Percentiles rank a stretch among this genome's conserved stretches.
These are phyloP conservation scores for Discostella stelligeroides DNA, from an alignment of 108 stramenopile genomes.

Conservation along the genomic window DNA sequence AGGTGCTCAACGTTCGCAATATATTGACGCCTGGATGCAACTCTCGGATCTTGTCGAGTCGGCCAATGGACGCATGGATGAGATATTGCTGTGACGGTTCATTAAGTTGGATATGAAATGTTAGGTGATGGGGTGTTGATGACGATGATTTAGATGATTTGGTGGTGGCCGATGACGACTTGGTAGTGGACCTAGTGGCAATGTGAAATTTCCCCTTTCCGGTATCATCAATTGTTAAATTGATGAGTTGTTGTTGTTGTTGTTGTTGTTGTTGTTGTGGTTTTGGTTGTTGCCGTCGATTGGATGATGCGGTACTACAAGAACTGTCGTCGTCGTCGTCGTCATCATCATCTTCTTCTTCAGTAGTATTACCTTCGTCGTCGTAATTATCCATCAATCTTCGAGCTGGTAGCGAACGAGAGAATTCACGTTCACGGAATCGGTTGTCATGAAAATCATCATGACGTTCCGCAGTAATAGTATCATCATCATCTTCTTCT, in stretches of 20 bases:
- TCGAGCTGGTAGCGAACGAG: too few relatives aligned
- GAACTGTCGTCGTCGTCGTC: background rate
- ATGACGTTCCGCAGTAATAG: too few relatives aligned
- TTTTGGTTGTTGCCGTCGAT: background rate
- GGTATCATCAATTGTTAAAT: background rate
- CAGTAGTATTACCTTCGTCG: background rate
- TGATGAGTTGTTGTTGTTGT: constrained; percentile 1
- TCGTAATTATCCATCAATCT: too few relatives aligned
- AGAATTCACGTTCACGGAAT: too few relatives aligned
- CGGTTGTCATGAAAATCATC: too few relatives aligned
- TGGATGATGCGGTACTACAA: background rate
- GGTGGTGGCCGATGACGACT: background rate
- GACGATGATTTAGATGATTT: background rate
- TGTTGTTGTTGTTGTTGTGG: background rate
- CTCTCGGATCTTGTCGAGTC: constrained; percentile 36
- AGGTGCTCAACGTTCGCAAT: constrained; percentile 28
- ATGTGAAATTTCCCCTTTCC: constrained; percentile 5
- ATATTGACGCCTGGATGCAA: constrained; percentile 38
- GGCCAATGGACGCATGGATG: constrained; percentile 37
- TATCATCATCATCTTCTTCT: background rate
- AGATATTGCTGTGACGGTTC: constrained; percentile 27
- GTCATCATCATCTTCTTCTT: background rate
- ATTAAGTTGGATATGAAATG: constrained; percentile 34
- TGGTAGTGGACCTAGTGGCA: background rate
- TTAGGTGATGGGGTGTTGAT: background rate